These are phyloP conservation scores for Penicillium herquei DNA, from an alignment of 495 filamentous ascomycete genomes.

Conservation along the genomic window DNA sequence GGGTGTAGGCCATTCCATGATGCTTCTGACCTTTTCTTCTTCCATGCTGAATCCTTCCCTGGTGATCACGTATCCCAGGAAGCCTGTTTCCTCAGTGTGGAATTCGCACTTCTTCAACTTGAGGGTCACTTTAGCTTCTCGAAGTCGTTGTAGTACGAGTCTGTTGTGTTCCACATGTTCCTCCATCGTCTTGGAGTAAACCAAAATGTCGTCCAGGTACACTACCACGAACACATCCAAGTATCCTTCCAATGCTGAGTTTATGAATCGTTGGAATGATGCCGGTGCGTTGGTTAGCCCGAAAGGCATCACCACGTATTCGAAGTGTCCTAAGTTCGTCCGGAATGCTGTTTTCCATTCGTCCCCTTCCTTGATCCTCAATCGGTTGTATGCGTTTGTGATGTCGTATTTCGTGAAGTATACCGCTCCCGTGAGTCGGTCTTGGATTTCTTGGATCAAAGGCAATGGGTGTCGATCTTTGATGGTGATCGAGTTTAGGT, in stretches of 20 bases:
- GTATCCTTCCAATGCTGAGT: not conserved
- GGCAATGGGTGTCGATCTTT: constrained; percentile 47
- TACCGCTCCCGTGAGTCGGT: constrained; percentile 22
- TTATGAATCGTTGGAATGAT: constrained; percentile 7
- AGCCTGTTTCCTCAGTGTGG: constrained; percentile 6
- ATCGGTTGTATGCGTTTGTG: constrained; percentile 34
- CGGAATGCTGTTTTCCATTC: constrained; percentile 2
- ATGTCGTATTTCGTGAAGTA: constrained; percentile 50
- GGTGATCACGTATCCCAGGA: constrained; percentile 12
- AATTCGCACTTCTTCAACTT: constrained; percentile 7
- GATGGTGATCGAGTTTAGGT: constrained; percentile 39
- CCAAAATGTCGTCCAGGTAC: constrained; percentile 5
- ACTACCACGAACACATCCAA: constrained; percentile 2
- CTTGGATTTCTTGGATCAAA: constrained; percentile 43
- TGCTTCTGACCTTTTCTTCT: constrained; percentile 11
- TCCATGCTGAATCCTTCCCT: constrained; percentile 9
- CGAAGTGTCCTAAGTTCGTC: not conserved
- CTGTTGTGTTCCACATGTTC: not conserved
- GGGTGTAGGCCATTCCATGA: constrained; percentile 5
- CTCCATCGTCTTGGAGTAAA: not conserved
- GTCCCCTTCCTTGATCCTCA: constrained; percentile 18
- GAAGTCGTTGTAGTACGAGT: not conserved
- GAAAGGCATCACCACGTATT: no score
- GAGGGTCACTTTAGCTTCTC: not conserved
- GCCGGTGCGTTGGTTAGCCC: no score